A percentile compares a stretch with the other conserved stretches of the same genome.
These are phyloP conservation scores for Bryum argenteum DNA, from an alignment of 225 moss, liverwort and hornwort genomes.

Conservation along the genomic window DNA sequence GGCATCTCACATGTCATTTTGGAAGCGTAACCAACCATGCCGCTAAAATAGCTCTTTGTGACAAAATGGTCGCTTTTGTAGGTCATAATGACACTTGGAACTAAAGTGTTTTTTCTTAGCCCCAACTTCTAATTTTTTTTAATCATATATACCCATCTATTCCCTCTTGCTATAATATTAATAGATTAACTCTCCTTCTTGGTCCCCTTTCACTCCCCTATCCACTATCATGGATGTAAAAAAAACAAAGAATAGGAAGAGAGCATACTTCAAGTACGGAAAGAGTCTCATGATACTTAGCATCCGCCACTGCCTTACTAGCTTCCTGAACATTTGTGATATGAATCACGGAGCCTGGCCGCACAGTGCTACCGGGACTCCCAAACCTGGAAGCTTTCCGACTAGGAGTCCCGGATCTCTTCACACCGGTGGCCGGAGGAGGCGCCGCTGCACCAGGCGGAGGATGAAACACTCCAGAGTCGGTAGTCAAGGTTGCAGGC, in stretches of 20 bases:
- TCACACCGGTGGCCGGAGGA: fast-evolving
- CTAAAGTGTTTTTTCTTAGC: too few species aligned
- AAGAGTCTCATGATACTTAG: constrained; percentile 73
- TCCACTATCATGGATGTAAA: too few species aligned
- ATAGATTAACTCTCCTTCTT: too few species aligned
- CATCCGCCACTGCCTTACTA: constrained; percentile 51
- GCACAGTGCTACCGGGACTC: constrained; percentile 21
- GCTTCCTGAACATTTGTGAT: constrained; percentile 71
- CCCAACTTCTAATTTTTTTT: too few species aligned
- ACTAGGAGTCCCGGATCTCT: not conserved
- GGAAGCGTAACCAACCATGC: too few species aligned
- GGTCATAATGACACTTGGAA: too few species aligned
- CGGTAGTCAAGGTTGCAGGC: not conserved
- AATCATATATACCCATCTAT: too few species aligned
- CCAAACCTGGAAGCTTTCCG: constrained; percentile 30
- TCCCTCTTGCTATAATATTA: too few species aligned
- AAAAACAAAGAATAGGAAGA: not conserved
- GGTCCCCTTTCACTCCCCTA: too few species aligned
- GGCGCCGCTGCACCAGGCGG: fast-evolving
- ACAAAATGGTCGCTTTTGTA: too few species aligned
- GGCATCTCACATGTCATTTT: too few species aligned
- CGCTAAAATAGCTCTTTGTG: too few species aligned
- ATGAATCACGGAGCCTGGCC: constrained; percentile 40
- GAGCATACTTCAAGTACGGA: constrained; percentile 51
- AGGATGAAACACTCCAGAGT: not conserved